Conservation (phyloP, 305 asterid genomes). For the Solanum hybrid region DNA sequence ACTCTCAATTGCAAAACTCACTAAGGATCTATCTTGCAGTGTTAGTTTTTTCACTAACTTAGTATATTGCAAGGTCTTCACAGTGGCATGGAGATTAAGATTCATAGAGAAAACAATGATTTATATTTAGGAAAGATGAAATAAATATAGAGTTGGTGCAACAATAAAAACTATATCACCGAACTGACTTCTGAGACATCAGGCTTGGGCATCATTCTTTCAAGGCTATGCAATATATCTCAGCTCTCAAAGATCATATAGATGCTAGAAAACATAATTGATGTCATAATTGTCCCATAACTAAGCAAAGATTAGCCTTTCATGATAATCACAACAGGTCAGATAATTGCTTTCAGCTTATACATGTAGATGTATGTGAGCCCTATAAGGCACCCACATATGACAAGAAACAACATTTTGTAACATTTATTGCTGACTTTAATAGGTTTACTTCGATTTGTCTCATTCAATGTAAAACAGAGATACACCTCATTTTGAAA, state of each 20-base stretch:
- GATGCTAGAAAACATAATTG: not conserved
- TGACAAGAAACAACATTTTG: not conserved
- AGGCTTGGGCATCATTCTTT: not conserved
- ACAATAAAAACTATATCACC: not conserved
- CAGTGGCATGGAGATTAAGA: not conserved
- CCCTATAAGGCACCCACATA: not conserved
- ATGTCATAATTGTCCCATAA: not conserved
- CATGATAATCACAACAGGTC: not conserved
- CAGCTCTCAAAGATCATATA: not conserved
- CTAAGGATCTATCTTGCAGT: not conserved
- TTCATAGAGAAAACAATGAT: not conserved
- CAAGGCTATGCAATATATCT: not conserved
- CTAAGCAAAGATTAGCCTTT: not conserved
- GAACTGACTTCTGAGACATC: not conserved
- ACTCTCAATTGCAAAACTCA: not conserved
- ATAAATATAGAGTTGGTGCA: not conserved
- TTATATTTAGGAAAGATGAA: not conserved
- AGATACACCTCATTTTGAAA: not conserved
- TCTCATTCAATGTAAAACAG: too few species aligned
- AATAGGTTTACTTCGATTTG: not conserved
- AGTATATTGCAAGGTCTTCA: too few species aligned
- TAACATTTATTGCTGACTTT: not conserved
- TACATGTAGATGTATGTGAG: not conserved
- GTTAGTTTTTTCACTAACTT: too few species aligned
- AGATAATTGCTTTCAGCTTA: not conserved